Conservation (phyloP, 2,329 filamentous ascomycete species). For the Chrysosphaeria jannelii region DNA sequence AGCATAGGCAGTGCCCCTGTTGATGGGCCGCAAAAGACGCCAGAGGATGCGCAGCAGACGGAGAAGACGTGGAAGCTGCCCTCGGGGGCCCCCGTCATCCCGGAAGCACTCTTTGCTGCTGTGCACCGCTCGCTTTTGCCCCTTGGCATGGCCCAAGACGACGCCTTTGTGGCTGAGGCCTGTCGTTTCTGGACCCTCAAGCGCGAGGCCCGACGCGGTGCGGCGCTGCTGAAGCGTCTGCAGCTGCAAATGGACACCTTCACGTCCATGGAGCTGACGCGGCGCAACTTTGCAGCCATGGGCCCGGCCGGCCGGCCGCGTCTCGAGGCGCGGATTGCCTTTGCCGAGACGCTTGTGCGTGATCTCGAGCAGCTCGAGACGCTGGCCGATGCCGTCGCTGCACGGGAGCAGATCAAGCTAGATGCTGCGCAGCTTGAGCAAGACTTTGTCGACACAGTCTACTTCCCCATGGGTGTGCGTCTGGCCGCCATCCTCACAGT, state of each 20-base stretch:
- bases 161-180: conserved; percentile 75
- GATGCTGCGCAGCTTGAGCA: conserved; percentile 47
- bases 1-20: no score
- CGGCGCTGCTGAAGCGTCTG: conserved; percentile 69
- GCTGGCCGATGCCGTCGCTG: conserved; percentile 39
- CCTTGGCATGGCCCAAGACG: no score
- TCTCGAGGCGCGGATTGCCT: conserved; percentile 59
- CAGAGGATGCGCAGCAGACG: conserved; percentile 45
- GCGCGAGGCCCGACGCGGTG: conserved; percentile 69
- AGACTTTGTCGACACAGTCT: conserved; percentile 60
- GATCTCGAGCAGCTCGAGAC: conserved; percentile 51
- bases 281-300: conserved; percentile 88
- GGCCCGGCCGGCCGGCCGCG: conserved; percentile 54
- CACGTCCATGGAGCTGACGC: conserved; percentile 87
- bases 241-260: conserved; percentile 92
- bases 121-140: conserved; percentile 62
- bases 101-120: conserved; percentile 57
- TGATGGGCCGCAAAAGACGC: no score
- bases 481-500: no score
- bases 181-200: conserved; percentile 98
- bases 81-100: conserved; percentile 82
- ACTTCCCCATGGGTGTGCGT: conserved; percentile 93
- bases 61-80: conserved; percentile 74
- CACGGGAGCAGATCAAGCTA: conserved; percentile 50
- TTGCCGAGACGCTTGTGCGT: conserved; percentile 42